These are phyloP conservation scores for Fabrea salina DNA, from an alignment of 169 alveolate genomes.

Conservation along the genomic window DNA sequence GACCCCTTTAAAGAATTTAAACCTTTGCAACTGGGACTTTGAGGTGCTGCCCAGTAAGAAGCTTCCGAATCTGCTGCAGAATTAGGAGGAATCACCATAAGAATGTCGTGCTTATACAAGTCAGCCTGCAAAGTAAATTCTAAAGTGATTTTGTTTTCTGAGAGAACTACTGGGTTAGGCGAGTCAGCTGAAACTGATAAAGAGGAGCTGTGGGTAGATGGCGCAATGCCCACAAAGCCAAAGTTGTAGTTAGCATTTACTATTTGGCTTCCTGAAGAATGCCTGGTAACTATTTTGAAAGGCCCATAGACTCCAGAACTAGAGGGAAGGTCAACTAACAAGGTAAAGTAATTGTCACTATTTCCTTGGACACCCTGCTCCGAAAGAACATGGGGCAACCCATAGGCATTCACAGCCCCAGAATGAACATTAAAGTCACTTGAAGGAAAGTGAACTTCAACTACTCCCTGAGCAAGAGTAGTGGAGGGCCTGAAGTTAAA, in stretches of 20 bases:
- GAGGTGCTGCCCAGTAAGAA: too few species aligned
- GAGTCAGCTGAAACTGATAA: background rate
- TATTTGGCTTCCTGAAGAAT: background rate
- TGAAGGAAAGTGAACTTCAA: constrained; percentile 5
- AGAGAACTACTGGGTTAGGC: background rate
- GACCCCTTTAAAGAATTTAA: too few species aligned
- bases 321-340: background rate
- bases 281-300: constrained; percentile 1
- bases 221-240: background rate
- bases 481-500: background rate
- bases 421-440: too few species aligned
- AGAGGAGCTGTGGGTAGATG: too few species aligned
- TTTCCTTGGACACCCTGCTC: too few species aligned
- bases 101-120: background rate
- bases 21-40: too few species aligned
- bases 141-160: background rate
- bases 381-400: too few species aligned
- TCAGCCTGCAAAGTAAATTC: background rate
- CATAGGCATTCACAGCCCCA: too few species aligned
- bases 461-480: background rate
- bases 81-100: background rate
- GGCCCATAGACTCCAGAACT: constrained; percentile 24
- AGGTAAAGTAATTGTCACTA: too few species aligned
- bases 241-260: background rate
- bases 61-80: too few species aligned